Evolutionary conservation across 2,329 filamentous ascomycete genomes (phyloP).

Genomic region (Phialophora chinensis): DNA sequence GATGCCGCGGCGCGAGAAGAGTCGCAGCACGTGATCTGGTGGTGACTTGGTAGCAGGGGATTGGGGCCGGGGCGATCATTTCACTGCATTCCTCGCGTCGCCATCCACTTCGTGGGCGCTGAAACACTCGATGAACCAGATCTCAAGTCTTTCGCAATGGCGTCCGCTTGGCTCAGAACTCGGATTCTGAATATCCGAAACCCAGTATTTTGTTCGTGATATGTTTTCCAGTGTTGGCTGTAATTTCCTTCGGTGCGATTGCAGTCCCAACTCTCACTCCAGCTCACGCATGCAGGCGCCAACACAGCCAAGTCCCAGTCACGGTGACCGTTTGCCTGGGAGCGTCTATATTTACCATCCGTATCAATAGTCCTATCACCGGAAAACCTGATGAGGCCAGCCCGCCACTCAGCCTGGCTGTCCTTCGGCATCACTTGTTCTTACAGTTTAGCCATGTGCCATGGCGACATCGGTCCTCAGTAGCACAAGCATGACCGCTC

Average conservation of each 20-base stretch:
- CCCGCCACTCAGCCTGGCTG: neutral
- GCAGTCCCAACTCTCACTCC: neutral
- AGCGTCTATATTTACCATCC: neutral
- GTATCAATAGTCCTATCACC: constrained; percentile 4
- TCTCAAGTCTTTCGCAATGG: constrained; percentile 1
- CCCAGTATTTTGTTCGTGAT: neutral
- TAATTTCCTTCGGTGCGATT: neutral
- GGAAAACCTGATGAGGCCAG: neutral
- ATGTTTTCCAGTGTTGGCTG: neutral
- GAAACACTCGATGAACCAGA: constrained; percentile 5
- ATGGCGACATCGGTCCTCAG: constrained; percentile 28
- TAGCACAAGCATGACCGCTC: constrained; percentile 26
- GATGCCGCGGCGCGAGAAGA: neutral
- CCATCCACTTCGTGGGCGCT: neutral
- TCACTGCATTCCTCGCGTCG: neutral
- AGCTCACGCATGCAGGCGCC: constrained; percentile 2
- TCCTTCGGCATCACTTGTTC: neutral
- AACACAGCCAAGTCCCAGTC: constrained; percentile 4
- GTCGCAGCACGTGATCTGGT: neutral
- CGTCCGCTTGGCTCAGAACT: neutral
- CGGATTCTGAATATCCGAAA: constrained; percentile 5
- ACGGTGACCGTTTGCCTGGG: neutral
- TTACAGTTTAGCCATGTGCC: constrained; percentile 17
- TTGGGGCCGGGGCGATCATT: too few relatives aligned
- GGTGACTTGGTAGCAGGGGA: neutral